Percentiles rank a stretch among this genome's conserved stretches.
phyloP scores from a whole-genome alignment of 352 stramenopile genomes.

The Thraustochytrium striatum region DNA sequence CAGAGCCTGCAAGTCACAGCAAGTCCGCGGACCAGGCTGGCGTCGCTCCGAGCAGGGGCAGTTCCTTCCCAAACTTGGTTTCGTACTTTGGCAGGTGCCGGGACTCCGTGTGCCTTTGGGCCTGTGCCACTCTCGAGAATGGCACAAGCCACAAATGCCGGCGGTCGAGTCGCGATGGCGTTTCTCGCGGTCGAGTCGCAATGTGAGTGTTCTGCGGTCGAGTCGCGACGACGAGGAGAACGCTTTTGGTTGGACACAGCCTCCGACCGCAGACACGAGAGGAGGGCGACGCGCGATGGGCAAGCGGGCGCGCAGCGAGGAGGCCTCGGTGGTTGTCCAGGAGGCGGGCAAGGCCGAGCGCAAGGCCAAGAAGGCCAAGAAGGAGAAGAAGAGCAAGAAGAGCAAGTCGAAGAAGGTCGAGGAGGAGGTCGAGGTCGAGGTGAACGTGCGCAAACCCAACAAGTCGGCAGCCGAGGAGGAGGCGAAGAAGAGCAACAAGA shows the following conservation, averaged over 20 bases:
- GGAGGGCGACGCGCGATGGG: not conserved
- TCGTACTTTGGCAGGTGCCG: no score
- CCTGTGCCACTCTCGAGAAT: no score
- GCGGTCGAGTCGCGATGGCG: no score
- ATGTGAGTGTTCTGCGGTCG: no score
- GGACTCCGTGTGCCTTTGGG: no score
- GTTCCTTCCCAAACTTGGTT: no score
- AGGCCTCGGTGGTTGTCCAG: no score
- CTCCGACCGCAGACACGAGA: not conserved
- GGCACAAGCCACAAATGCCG: no score
- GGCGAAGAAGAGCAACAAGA: slow-evolving; percentile 58
- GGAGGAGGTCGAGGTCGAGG: slow-evolving; percentile 60
- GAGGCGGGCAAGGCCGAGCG: not conserved
- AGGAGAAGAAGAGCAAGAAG: slow-evolving; percentile 52
- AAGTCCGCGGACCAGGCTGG: no score
- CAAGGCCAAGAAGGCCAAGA: slow-evolving; percentile 45
- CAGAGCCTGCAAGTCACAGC: no score
- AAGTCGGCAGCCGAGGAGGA: slow-evolving; percentile 53
- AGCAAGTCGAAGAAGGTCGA: slow-evolving; percentile 57
- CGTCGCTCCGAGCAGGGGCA: no score
- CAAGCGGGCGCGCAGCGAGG: slow-evolving; percentile 17
- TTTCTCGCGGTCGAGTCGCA: no score
- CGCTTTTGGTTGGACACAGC: not conserved
- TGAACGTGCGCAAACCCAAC: slow-evolving; percentile 57
- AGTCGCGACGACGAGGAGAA: not conserved